Evolutionary conservation across 805 yeast species (phyloP).

Genomic region (Lipomyces kockii): DNA sequence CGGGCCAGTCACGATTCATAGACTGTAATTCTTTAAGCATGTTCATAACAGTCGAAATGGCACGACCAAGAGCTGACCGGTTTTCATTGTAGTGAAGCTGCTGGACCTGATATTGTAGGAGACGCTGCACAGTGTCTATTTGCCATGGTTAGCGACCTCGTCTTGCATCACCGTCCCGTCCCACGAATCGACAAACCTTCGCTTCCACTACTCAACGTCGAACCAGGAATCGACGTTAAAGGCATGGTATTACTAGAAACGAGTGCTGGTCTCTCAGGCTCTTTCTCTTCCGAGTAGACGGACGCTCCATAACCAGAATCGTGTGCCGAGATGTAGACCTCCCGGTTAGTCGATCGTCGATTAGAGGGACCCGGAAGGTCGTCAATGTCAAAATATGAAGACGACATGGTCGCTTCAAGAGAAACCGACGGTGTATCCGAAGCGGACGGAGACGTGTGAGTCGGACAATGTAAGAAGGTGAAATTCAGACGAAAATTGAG

Average conservation of each 20-base stretch:
- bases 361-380: conserved; percentile 30
- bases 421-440: not conserved
- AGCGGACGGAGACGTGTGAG: not conserved
- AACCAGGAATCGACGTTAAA: conserved; percentile 6
- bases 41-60: conserved; percentile 41
- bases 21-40: conserved; percentile 43
- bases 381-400: conserved; percentile 30
- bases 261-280: not conserved
- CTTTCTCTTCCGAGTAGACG: conserved; percentile 20
- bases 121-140: conserved; percentile 32
- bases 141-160: not conserved
- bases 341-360: conserved; percentile 18
- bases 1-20: conserved; percentile 41
- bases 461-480: not conserved
- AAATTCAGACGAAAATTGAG: not conserved
- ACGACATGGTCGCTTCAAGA: conserved; percentile 15
- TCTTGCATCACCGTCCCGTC: not conserved
- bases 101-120: conserved; percentile 57
- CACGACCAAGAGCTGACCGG: conserved; percentile 63
- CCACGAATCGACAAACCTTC: not conserved
- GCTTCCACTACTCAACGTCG: not conserved
- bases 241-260: conserved; percentile 7
- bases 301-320: conserved; percentile 41
- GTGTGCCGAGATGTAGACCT: conserved; percentile 21
- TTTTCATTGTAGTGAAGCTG: conserved; percentile 80